A percentile compares a stretch with the other conserved stretches of the same genome.
phyloP scores from a whole-genome alignment of 176 grass and related monocot species.

The Rhipidocladum racemiflorum region DNA sequence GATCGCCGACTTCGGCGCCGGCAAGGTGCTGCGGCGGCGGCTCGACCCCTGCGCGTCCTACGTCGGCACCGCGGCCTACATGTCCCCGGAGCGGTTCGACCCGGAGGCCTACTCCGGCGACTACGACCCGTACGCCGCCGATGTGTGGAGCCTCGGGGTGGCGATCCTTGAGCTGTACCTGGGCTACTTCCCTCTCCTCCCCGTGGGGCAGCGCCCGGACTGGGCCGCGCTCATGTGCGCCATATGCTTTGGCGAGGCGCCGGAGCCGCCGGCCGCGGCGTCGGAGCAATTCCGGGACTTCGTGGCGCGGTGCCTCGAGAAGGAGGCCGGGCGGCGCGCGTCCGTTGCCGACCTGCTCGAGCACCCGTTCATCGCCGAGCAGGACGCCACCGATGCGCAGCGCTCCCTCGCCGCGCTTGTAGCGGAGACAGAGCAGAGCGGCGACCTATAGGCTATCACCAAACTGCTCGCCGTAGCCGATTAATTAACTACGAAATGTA shows the following conservation, averaged over 20 bases:
- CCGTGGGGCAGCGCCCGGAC: conserved; percentile 67
- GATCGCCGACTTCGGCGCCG: conserved; percentile 78
- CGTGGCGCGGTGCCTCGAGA: conserved; percentile 77
- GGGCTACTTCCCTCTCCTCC: conserved; percentile 84
- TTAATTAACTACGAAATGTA: conserved; percentile 1
- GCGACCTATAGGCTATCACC: conserved; percentile 25
- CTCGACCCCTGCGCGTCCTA: conserved; percentile 83
- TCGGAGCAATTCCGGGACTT: conserved; percentile 72
- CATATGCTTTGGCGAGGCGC: conserved; percentile 78
- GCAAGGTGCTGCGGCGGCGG: conserved; percentile 64
- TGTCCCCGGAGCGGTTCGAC: conserved; percentile 87
- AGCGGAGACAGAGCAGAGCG: conserved; percentile 33
- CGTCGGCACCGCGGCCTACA: conserved; percentile 84
- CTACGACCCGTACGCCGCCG: conserved; percentile 90
- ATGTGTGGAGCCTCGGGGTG: conserved; percentile 79
- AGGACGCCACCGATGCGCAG: conserved; percentile 43
- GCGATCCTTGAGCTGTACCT: conserved; percentile 73
- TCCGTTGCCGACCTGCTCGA: conserved; percentile 66
- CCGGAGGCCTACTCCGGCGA: conserved; percentile 66
- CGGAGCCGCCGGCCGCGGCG: conserved; percentile 47
- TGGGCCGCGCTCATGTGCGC: conserved; percentile 92
- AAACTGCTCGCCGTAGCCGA: background rate
- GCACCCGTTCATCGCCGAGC: conserved; percentile 66
- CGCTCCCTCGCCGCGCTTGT: conserved; percentile 45
- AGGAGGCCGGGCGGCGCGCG: conserved; percentile 62